Conservation (phyloP, 805 yeast genomes). For the Ogataea pignaliae region DNA sequence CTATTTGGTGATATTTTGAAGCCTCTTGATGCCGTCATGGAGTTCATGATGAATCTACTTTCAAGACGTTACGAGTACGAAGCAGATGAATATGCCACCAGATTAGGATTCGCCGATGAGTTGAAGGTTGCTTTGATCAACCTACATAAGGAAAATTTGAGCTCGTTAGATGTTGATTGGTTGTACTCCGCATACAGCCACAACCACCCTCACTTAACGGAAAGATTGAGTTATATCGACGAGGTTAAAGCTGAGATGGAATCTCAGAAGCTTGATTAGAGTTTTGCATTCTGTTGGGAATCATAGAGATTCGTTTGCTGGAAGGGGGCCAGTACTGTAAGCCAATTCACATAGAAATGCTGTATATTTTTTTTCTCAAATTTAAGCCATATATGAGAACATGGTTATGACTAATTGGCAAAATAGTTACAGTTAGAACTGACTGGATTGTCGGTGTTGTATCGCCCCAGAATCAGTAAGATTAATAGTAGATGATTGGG, state of each 20-base stretch:
- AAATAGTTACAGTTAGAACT: too few species aligned
- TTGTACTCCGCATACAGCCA: conserved; percentile 83
- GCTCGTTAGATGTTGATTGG: conserved; percentile 86
- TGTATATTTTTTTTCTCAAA: too few species aligned
- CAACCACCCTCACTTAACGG: conserved; percentile 89
- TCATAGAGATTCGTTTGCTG: too few species aligned
- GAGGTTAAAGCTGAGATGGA: conserved; percentile 16
- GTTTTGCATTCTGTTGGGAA: background rate
- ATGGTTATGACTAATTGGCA: too few species aligned
- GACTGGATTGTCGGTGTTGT: too few species aligned
- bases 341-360: too few species aligned
- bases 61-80: conserved; percentile 89
- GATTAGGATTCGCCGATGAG: conserved; percentile 63
- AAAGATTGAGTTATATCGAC: conserved; percentile 77
- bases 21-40: conserved; percentile 69
- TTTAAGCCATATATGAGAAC: too few species aligned
- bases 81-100: conserved; percentile 84
- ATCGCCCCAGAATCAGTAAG: too few species aligned
- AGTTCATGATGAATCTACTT: conserved; percentile 62
- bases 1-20: conserved; percentile 73
- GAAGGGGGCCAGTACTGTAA: too few species aligned
- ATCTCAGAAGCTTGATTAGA: conserved; percentile 18
- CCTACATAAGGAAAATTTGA: conserved; percentile 74
- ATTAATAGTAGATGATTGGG: too few species aligned
- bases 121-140: conserved; percentile 70